Evolutionary conservation across 192 early-diverging fungal species (phyloP), one percentile per base, ranked within the genome.

Genomic region (Borealophlyctis nickersoniae): DNA sequence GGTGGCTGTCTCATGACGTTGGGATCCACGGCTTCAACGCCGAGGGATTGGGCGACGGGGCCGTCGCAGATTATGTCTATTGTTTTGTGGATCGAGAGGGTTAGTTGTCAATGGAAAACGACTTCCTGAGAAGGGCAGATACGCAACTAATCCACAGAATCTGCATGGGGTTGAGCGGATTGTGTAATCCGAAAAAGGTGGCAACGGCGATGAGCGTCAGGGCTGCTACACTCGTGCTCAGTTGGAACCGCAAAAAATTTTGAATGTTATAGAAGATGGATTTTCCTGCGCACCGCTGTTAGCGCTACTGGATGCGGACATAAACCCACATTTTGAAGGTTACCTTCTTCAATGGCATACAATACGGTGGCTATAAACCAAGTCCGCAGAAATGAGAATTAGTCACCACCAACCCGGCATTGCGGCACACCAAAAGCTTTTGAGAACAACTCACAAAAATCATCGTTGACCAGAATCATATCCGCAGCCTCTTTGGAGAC

Each of bases 111-210:
- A 22, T 28, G 13, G 19, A 55, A 31, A 13, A 56, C 9, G 16
- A 27, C 35, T 11, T 49, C 31, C 26, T 59, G 24, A 3, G 16
- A 33, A 34, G 7, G 9, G 26, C 39, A 26, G 60, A 13, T 30
- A 52, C 56, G 19, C 2, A 86, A 96, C 89, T 98, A 57, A 98
- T 98, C 93, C 92, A 98, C 56, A 98, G 75, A 72, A 98, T 95
- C 70, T 98, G 96, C 96, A 98, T 98, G 9, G 96, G 89, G 69
- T 98, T 98, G 59, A 98, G 79, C 48, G 96, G 96, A 60, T 95
- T 94, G 23, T 82, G 78, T 11, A 94, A 73, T 33, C 92, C 93
- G 67, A 94, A 82, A 22, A 96, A 67, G 4, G 92, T 95, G 13
- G 92, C 80, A 28, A 91, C 63, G 23, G 94, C 92, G 66, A 98